Percentiles rank a stretch among this genome's conserved stretches.
Evolutionary conservation across 192 early-diverging fungal genomes (phyloP).

Genomic region (Mortierella hygrophila): DNA sequence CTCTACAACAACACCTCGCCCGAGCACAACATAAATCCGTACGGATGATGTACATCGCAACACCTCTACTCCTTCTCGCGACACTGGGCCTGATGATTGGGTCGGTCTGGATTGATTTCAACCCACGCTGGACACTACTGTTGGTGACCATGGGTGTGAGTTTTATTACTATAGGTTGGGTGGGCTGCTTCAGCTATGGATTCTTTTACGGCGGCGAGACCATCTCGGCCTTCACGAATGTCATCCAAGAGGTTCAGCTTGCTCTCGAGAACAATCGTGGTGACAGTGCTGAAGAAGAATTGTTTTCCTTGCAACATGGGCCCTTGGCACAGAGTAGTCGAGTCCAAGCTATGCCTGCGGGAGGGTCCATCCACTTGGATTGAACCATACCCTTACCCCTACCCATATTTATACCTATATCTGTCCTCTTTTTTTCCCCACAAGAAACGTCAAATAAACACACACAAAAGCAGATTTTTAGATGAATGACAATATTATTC

Average conservation of each 20-base stretch:
- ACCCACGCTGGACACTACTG: not conserved
- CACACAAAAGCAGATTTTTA: too few species aligned
- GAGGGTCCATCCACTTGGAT: not conserved
- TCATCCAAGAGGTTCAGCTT: slow-evolving; percentile 24
- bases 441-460: too few species aligned
- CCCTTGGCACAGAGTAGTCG: not conserved
- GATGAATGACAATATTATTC: not conserved
- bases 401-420: not conserved
- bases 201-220: slow-evolving; percentile 41
- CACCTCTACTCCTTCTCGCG: not conserved
- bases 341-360: not conserved
- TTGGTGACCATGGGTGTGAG: not conserved
- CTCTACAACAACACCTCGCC: slow-evolving; percentile 12
- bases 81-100: not conserved
- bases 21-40: not conserved
- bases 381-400: not conserved
- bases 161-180: slow-evolving; percentile 4
- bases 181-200: slow-evolving; percentile 22
- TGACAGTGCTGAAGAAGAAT: not conserved
- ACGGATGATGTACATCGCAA: not conserved
- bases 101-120: slow-evolving; percentile 2
- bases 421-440: not conserved
- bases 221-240: slow-evolving; percentile 26
- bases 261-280: not conserved
- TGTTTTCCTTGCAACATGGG: not conserved